phyloP scores from a whole-genome alignment of 257 asterid genomes.

The Capsicum baccatum region DNA sequence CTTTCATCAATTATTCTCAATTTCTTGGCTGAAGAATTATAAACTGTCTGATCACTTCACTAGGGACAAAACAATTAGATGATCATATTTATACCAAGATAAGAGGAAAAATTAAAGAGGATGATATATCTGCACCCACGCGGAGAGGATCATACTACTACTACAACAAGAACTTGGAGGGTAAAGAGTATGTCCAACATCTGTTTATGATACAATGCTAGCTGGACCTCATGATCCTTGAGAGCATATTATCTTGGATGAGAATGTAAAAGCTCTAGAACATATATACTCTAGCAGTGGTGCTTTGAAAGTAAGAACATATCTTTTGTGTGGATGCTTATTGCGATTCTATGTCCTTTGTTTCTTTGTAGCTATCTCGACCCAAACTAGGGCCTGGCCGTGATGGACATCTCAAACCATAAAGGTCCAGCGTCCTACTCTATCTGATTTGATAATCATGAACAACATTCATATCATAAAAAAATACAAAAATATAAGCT shows the following conservation, averaged over 20 bases:
- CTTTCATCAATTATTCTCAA: conserved; percentile 21
- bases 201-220: conserved; percentile 85
- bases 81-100: conserved; percentile 76
- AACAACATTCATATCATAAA: no score
- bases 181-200: conserved; percentile 81
- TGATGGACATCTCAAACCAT: no score
- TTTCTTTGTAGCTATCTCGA: background rate
- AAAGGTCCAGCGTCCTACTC: no score
- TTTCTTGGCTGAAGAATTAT: conserved; percentile 26
- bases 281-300: conserved; percentile 66
- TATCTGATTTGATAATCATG: no score
- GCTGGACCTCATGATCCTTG: conserved; percentile 84
- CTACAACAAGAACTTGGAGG: conserved; percentile 80
- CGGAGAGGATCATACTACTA: conserved; percentile 77
- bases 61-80: conserved; percentile 80
- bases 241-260: conserved; percentile 85
- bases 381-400: no score
- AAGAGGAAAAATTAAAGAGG: conserved; percentile 85
- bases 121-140: conserved; percentile 76
- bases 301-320: conserved; percentile 69
- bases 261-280: conserved; percentile 75
- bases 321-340: conserved; percentile 13
- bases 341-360: background rate
- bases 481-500: no score
- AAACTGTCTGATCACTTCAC: conserved; percentile 33